A percentile compares a stretch with the other conserved stretches of the same genome.
Evolutionary conservation across 371 early-diverging fungal species (phyloP).

Genomic region (Mucor circinelloides): DNA sequence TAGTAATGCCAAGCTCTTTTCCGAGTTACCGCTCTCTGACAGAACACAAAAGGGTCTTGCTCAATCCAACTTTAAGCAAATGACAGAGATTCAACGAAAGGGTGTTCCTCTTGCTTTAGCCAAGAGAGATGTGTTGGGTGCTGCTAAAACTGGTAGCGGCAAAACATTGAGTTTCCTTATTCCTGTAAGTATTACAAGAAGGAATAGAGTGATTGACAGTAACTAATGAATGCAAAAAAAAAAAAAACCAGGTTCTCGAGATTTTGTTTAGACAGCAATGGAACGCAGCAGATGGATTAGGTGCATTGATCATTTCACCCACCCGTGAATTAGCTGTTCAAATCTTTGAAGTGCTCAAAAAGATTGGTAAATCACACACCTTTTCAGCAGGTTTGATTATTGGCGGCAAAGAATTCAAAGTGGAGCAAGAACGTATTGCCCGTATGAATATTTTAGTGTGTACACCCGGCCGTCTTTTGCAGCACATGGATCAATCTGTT

Average conservation of each 20-base stretch:
- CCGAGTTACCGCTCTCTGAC: slow-evolving; percentile 71
- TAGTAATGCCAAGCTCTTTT: slow-evolving; percentile 42
- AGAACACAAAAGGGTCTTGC: slow-evolving; percentile 72
- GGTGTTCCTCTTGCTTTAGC: slow-evolving; percentile 89
- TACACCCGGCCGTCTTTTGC: slow-evolving; percentile 98
- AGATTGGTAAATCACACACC: slow-evolving; percentile 80
- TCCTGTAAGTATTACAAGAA: slow-evolving; percentile 65
- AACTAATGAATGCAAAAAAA: not conserved
- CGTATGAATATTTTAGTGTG: slow-evolving; percentile 95
- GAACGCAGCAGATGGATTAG: slow-evolving; percentile 85
- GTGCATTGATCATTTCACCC: slow-evolving; percentile 96
- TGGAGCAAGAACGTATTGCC: slow-evolving; percentile 84
- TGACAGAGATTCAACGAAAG: slow-evolving; percentile 97
- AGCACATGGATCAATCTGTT: slow-evolving; percentile 96
- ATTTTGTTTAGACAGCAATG: slow-evolving; percentile 79
- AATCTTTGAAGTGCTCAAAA: slow-evolving; percentile 92
- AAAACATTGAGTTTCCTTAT: slow-evolving; percentile 98
- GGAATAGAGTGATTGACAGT: not conserved
- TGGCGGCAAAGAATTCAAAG: slow-evolving; percentile 92
- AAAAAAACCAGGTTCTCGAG: slow-evolving; percentile 86
- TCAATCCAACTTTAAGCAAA: slow-evolving; percentile 79
- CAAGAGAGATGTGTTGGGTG: slow-evolving; percentile 93
- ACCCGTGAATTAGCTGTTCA: slow-evolving; percentile 99
- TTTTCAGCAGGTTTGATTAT: slow-evolving; percentile 97
- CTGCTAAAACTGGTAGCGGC: slow-evolving; percentile 99